These are phyloP conservation scores for Blastobotrys arbuscula DNA, from an alignment of 1,139 yeast genomes.

Conservation along the genomic window DNA sequence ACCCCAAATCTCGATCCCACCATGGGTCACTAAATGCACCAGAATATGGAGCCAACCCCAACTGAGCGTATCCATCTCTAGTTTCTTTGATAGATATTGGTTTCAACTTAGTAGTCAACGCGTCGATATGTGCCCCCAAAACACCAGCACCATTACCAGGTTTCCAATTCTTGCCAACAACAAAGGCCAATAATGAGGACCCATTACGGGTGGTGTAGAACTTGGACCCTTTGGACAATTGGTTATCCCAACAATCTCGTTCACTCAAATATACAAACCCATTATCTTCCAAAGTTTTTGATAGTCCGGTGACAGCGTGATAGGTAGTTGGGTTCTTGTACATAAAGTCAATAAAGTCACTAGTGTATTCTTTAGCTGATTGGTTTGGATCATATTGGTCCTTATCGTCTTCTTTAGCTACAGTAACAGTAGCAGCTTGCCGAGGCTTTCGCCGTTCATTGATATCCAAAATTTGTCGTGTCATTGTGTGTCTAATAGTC, in stretches of 20 bases:
- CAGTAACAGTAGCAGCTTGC: not conserved
- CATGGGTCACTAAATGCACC: constrained; percentile 76
- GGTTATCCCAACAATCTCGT: constrained; percentile 58
- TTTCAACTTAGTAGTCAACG: constrained; percentile 69
- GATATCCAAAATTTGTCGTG: not conserved
- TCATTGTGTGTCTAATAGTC: not conserved
- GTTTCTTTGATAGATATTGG: constrained; percentile 70
- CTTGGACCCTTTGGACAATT: constrained; percentile 49
- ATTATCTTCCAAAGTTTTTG: constrained; percentile 29
- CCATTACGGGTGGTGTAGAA: constrained; percentile 75
- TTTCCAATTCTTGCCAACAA: constrained; percentile 58
- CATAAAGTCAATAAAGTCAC: constrained; percentile 69
- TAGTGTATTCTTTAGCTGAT: constrained; percentile 27
- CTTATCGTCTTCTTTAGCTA: not conserved
- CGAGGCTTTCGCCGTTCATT: constrained; percentile 5
- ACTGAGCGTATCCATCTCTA: constrained; percentile 71
- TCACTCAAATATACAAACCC: constrained; percentile 57
- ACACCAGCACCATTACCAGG: constrained; percentile 80
- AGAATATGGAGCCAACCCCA: constrained; percentile 92
- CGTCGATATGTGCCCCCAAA: constrained; percentile 90
- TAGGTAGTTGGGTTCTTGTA: constrained; percentile 87
- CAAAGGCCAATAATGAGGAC: constrained; percentile 77
- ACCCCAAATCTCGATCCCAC: constrained; percentile 90
- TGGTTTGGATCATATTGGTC: constrained; percentile 15
- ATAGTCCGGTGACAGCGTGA: constrained; percentile 70